Percentiles rank a stretch among this genome's conserved stretches.
Evolutionary conservation across 768 basidiomycete species (phyloP).

Genomic region (Suillus americanus): DNA sequence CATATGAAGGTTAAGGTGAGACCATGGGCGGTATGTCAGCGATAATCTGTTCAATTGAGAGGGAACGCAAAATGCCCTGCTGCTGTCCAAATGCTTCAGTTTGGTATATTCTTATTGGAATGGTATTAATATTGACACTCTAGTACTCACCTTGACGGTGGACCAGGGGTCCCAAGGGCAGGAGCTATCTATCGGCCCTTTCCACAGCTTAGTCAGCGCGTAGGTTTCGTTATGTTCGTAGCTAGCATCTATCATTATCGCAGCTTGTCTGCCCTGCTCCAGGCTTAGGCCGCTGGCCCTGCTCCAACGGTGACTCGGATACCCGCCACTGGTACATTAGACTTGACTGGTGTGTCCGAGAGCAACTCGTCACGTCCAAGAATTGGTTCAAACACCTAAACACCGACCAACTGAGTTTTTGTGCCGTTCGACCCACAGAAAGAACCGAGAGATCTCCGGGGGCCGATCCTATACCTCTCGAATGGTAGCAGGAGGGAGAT

Average conservation of each 20-base stretch:
- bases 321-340: neutral
- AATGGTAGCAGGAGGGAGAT: neutral
- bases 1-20: neutral
- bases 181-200: no score
- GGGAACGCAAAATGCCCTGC: neutral
- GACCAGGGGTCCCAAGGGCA: no score
- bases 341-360: neutral
- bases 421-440: neutral
- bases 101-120: neutral
- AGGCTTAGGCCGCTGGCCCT: no score
- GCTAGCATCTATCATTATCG: no score
- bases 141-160: neutral
- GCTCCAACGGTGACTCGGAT: neutral
- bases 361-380: neutral
- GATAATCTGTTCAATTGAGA: neutral
- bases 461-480: neutral
- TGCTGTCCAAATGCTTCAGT: neutral
- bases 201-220: no score
- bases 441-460: neutral
- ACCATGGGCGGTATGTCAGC: neutral
- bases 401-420: neutral
- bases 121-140: neutral
- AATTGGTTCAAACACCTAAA: neutral
- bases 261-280: no score
- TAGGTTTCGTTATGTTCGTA: no score